Base-by-base conservation (phyloP, 2,329 filamentous ascomycete species). In the Ophiostoma piceae region DNA sequence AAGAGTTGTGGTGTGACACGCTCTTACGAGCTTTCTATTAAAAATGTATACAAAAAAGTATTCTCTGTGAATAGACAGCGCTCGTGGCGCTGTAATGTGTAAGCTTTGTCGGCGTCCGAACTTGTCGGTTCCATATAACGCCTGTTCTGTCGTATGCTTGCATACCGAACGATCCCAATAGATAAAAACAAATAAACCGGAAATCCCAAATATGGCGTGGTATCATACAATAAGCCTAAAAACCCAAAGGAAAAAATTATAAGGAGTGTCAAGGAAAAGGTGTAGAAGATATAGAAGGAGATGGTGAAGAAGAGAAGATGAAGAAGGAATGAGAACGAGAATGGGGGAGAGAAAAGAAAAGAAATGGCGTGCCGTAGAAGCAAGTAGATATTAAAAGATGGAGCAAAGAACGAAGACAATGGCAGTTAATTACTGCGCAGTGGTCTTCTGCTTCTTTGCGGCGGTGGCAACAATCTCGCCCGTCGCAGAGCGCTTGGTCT, bases 191-290 rank as follows among this genome's bases (percentile, higher is more conserved):
- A 5, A 62, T 32, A 70, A 29, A 32, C 57, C 41, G 22, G 65
- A 68, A 65, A 51, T 39, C 35, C 66, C 57, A 57, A 62, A 19
- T 62, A 62, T 62, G 57, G 26, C 57, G 26, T 62, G 57, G 57
- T 62, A 62, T 62, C 57, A 32, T 32, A 32, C 12, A 62, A 26
- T 57, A 57, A 62, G 32, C 57, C 57, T 3, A 32, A 32, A 62
- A 32, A 57, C 16, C 26, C 26, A 29, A 29, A 62, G 26, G 5
- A 62, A 32, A 62, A 32, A 35, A 32, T 8, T 62, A 16, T 32
- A 62, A 62, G 11, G 26, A 32, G 26, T 62, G 54, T 12, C 16
- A 12, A 26, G 51, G 22, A 26, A 26, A n/a, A 11, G 12, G 3
- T 26, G 16, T 29, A 29, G 22, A n/a, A n/a, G n/a, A n/a, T n/a